A percentile compares a stretch with the other conserved stretches of the same genome.
These are phyloP conservation scores for Colletotrichum theobromicola DNA, from an alignment of 2,329 filamentous ascomycete species.

Conservation along the genomic window DNA sequence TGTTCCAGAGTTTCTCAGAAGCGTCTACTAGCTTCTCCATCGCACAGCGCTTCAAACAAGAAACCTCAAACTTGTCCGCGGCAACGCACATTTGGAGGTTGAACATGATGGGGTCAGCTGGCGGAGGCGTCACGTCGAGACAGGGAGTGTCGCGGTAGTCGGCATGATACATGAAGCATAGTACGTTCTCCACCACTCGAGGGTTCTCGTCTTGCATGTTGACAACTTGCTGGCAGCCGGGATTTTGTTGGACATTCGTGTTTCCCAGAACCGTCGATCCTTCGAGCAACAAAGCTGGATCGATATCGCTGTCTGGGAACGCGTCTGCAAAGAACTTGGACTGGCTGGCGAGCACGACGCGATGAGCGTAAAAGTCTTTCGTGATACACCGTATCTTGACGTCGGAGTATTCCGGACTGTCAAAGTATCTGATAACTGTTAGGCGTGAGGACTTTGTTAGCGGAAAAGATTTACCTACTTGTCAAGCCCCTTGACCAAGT, in stretches of 20 bases:
- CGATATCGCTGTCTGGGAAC: background rate
- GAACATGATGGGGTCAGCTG: background rate
- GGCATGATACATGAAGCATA: background rate
- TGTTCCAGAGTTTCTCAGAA: background rate
- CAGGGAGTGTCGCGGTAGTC: background rate
- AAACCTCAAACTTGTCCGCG: background rate
- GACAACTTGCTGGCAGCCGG: background rate
- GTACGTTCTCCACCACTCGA: background rate
- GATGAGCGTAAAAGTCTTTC: background rate
- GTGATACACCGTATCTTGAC: background rate
- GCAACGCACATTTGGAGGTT: background rate
- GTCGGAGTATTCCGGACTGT: background rate
- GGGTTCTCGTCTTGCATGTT: background rate
- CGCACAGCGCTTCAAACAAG: background rate
- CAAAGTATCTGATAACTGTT: background rate
- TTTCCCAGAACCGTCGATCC: background rate
- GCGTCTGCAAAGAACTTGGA: background rate
- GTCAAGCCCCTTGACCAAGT: background rate
- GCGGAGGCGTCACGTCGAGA: background rate
- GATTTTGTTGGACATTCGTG: background rate
- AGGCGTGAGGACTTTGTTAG: background rate
- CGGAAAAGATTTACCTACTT: background rate
- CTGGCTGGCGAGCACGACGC: background rate
- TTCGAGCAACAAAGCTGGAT: background rate
- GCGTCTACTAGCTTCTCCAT: background rate